Percentiles rank a stretch among this genome's conserved stretches.
Evolutionary conservation across 140 eudicot species (phyloP).

Genomic region (Senecio squalidus): DNA sequence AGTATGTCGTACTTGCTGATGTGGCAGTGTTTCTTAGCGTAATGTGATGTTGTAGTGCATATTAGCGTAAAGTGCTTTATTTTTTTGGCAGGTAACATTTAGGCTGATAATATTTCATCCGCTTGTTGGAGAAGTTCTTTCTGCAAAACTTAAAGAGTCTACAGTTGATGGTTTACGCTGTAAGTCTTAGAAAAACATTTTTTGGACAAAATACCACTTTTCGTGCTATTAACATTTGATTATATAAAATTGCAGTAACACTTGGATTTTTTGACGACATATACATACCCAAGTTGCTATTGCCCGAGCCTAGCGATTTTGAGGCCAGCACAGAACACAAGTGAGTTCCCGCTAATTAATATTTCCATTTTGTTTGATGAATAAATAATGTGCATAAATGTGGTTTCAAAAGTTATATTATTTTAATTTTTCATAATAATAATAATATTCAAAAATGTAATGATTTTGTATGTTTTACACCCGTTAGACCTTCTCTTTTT

Average conservation of each 20-base stretch:
- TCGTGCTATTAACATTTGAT: too few relatives aligned
- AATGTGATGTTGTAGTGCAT: background rate
- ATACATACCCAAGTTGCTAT: slow-evolving; percentile 58
- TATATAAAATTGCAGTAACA: slow-evolving; percentile 52
- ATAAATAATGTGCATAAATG: too few relatives aligned
- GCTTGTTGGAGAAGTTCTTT: slow-evolving; percentile 66
- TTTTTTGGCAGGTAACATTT: slow-evolving; percentile 65
- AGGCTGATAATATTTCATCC: slow-evolving; percentile 85
- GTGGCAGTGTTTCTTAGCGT: background rate
- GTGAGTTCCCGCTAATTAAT: slow-evolving; percentile 35
- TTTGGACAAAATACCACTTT: background rate
- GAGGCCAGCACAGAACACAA: slow-evolving; percentile 41
- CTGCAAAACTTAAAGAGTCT: slow-evolving; percentile 70
- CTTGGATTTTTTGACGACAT: slow-evolving; percentile 93
- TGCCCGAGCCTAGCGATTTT: slow-evolving; percentile 48
- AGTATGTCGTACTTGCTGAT: slow-evolving; percentile 30
- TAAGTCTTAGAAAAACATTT: too few relatives aligned
- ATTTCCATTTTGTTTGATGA: too few relatives aligned
- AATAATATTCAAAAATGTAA: too few relatives aligned
- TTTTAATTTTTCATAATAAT: too few relatives aligned
- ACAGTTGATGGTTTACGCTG: slow-evolving; percentile 57
- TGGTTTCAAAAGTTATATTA: too few relatives aligned
- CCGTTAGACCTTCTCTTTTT: too few relatives aligned
- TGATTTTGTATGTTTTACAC: too few relatives aligned
- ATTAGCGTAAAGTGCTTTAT: background rate